These are phyloP conservation scores for Bruguiera parviflora DNA, from an alignment of 345 rosid species.

Conservation along the genomic window DNA sequence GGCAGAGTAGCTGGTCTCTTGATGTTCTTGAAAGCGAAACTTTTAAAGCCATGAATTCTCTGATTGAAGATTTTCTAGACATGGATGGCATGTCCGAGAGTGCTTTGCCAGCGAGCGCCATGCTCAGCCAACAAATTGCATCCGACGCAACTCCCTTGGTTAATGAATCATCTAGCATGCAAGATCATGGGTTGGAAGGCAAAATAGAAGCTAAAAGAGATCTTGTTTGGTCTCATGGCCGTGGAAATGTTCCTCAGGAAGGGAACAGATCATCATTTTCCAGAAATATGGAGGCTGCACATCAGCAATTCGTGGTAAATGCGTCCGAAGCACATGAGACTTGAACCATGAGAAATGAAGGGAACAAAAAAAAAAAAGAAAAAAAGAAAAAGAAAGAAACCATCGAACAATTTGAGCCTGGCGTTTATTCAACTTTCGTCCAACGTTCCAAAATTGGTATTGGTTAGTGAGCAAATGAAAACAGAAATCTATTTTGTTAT, in stretches of 20 bases:
- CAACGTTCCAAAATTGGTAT: conserved; percentile 25
- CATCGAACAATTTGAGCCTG: conserved; percentile 84
- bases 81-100: conserved; percentile 30
- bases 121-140: conserved; percentile 19
- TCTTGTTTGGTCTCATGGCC: conserved; percentile 27
- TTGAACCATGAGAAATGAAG: conserved; percentile 28
- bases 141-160: conserved; percentile 3
- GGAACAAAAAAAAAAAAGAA: no score
- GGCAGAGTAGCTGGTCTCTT: conserved; percentile 48
- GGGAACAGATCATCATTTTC: conserved; percentile 23
- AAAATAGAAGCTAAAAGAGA: conserved; percentile 22
- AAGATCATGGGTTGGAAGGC: conserved; percentile 26
- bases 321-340: conserved; percentile 27
- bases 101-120: conserved; percentile 24
- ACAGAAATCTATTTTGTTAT: no score
- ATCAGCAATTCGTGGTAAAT: conserved; percentile 30
- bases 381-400: conserved; percentile 34
- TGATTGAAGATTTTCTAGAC: conserved; percentile 51
- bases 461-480: no score
- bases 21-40: conserved; percentile 50
- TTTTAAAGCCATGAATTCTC: conserved; percentile 50
- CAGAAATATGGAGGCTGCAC: conserved; percentile 16
- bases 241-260: conserved; percentile 17
- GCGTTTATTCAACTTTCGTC: conserved; percentile 74
- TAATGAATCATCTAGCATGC: conserved; percentile 18